phyloP scores from a whole-genome alignment of 2,329 filamentous ascomycete species.

The Aspergillus pseudonomiae region DNA sequence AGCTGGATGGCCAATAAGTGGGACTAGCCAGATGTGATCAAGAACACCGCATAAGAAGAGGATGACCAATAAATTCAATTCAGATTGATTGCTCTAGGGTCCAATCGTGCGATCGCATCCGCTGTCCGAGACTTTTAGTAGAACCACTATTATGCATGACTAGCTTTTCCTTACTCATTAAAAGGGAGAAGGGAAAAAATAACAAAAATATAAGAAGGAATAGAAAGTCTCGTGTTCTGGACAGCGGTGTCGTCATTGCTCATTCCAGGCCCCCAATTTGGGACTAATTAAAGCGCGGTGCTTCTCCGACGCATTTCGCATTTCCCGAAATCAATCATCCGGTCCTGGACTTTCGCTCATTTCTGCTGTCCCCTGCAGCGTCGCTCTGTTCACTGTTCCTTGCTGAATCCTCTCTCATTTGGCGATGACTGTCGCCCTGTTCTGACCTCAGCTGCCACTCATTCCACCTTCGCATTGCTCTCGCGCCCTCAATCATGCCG shows the following conservation, averaged over 20 bases:
- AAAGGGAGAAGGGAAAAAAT: neutral
- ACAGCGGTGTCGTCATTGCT: constrained; percentile 8
- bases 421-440: constrained; percentile 18
- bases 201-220: neutral
- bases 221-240: neutral
- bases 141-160: neutral
- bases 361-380: constrained; percentile 8
- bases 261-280: neutral
- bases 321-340: neutral
- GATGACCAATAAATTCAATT: neutral
- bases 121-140: neutral
- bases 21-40: neutral
- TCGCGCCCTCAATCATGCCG: constrained; percentile 34
- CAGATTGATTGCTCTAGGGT: neutral
- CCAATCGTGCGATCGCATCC: neutral
- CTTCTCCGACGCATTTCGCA: constrained; percentile 6
- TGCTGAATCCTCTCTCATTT: constrained; percentile 3
- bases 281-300: constrained; percentile 10
- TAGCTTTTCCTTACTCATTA: neutral
- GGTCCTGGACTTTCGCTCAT: constrained; percentile 11
- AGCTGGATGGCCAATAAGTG: neutral
- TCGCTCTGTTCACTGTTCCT: constrained; percentile 13
- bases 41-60: neutral
- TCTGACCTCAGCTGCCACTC: constrained; percentile 4
- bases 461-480: constrained; percentile 5